These are phyloP conservation scores for Paramecium biaurelia DNA, from an alignment of 73 alveolate species.

Conservation along the genomic window DNA sequence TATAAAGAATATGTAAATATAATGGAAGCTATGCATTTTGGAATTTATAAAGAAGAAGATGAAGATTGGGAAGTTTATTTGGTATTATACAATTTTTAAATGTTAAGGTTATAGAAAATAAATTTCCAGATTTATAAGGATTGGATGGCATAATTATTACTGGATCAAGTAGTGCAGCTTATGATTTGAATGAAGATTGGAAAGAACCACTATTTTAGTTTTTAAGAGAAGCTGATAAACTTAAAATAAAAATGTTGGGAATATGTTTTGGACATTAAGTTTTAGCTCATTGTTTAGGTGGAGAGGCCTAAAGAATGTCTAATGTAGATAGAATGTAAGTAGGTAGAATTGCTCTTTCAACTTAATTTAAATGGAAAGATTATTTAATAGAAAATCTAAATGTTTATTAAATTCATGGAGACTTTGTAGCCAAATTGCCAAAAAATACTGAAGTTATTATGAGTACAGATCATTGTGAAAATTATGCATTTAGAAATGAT, in stretches of 20 bases:
- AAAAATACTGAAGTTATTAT: not conserved
- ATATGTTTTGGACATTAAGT: constrained; percentile 38
- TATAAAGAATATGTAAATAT: not conserved
- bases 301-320: not conserved
- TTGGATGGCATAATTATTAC: not conserved
- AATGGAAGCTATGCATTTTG: constrained; percentile 1
- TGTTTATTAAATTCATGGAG: constrained; percentile 23
- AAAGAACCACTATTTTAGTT: not conserved
- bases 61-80: constrained; percentile 17
- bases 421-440: not conserved
- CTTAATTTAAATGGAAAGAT: not conserved
- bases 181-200: not conserved
- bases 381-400: not conserved
- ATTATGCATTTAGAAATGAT: not conserved
- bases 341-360: not conserved
- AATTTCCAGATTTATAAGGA: not conserved
- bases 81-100: not conserved
- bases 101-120: not conserved
- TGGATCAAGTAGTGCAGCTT: constrained; percentile 23
- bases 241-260: not conserved
- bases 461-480: constrained; percentile 18
- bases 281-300: constrained; percentile 29
- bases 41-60: constrained; percentile 2
- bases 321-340: not conserved
- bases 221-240: not conserved